These are phyloP conservation scores for Eutrema yunnanense DNA, from an alignment of 345 rosid genomes.

Conservation along the genomic window DNA sequence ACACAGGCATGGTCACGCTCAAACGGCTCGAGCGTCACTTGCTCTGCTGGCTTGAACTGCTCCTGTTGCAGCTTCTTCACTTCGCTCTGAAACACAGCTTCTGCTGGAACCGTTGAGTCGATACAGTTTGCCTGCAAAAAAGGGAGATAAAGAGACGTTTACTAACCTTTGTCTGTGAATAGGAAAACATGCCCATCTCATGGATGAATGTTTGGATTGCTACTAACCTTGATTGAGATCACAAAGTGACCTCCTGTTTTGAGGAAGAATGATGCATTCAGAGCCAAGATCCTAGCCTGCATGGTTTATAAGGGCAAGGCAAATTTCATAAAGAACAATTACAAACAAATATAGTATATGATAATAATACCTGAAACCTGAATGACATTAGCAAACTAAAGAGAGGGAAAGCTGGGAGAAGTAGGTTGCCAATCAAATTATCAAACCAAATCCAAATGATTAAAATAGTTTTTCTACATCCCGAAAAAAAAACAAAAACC, in stretches of 20 bases:
- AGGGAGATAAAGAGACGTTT: background rate
- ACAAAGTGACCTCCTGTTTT: conserved; percentile 98
- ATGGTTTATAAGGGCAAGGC: background rate
- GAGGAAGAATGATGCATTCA: conserved; percentile 77
- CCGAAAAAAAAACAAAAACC: too few species aligned
- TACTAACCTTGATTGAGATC: conserved; percentile 89
- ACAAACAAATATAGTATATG: background rate
- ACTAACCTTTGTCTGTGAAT: background rate
- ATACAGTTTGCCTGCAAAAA: conserved; percentile 82
- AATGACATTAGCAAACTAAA: background rate
- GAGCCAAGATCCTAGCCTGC: conserved; percentile 93
- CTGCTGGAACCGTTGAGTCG: conserved; percentile 90
- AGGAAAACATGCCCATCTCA: background rate
- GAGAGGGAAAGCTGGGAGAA: background rate
- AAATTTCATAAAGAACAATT: background rate
- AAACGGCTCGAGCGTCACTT: conserved; percentile 95
- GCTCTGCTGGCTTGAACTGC: conserved; percentile 84
- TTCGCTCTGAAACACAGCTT: conserved; percentile 78
- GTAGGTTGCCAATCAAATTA: background rate
- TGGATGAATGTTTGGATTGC: background rate
- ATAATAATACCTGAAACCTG: background rate
- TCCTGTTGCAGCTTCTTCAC: conserved; percentile 81
- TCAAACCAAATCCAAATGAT: background rate
- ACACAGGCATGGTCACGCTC: conserved; percentile 99
- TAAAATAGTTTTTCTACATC: background rate